Evolutionary conservation across 2,329 filamentous ascomycete genomes (phyloP).

Genomic region (Colletotrichum sidae): DNA sequence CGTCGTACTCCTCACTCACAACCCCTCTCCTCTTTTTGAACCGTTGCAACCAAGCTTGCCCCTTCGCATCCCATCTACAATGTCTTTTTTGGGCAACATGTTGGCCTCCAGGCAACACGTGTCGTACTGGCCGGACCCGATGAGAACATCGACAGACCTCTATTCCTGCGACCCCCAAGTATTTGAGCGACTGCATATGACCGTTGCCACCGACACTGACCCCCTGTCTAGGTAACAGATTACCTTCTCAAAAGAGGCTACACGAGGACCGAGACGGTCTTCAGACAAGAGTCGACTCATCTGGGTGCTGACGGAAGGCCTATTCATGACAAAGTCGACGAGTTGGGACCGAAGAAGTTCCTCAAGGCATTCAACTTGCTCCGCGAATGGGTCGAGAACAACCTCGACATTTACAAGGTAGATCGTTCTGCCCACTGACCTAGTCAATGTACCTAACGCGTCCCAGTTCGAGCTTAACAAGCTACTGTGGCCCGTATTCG

Average conservation of each 20-base stretch:
- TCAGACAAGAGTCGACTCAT: constrained; percentile 89
- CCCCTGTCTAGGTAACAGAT: constrained; percentile 76
- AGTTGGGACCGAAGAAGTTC: constrained; percentile 81
- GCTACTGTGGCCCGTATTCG: constrained; percentile 91
- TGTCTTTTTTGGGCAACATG: no score
- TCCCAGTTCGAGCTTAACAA: constrained; percentile 84
- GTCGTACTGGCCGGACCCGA: no score
- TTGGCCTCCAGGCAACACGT: no score
- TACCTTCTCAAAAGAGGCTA: constrained; percentile 97
- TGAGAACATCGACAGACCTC: no score
- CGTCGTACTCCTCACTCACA: no score
- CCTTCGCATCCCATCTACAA: no score
- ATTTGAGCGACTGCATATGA: no score
- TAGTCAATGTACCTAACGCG: constrained; percentile 34
- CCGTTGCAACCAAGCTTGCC: no score
- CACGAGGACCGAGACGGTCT: constrained; percentile 89
- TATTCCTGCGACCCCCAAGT: no score
- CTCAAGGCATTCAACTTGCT: constrained; percentile 79
- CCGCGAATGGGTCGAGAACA: constrained; percentile 88
- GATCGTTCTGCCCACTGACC: constrained; percentile 11
- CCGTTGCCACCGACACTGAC: not conserved
- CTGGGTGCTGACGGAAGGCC: constrained; percentile 85
- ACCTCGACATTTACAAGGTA: constrained; percentile 93
- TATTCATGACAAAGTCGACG: constrained; percentile 73
- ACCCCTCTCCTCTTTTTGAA: no score